Base-by-base conservation (phyloP, 2,329 filamentous ascomycete genomes). In the Colletotrichum navitas region DNA sequence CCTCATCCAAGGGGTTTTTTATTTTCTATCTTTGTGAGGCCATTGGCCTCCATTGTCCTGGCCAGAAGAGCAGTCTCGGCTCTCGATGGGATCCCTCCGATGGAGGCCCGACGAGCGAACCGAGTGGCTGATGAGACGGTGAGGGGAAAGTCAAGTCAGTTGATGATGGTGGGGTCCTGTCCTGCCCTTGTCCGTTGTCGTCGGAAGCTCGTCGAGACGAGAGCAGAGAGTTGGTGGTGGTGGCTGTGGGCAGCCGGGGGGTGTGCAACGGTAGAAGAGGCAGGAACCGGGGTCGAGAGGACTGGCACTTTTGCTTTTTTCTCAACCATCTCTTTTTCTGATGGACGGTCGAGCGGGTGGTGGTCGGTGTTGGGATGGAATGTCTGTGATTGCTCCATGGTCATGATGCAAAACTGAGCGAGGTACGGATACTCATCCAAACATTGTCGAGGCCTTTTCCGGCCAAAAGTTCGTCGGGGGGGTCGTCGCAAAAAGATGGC, bases 71-170 rank as follows among this genome's bases (percentile, higher is more conserved):
- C 21, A 63, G 68, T 62, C 63, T 72, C 68, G 43, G 41, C 63
- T 73, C 63, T 73, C 66, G 63, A 73, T 62, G 64, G 58, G 41
- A 54, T 73, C 63, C 52, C 67, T 73, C 71, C 67, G 73, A 73
- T 58, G 72, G 72, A 62, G 69, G 68, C 60, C 56, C 45, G 67
- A 59, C 24, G 56, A 43, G 63, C 56, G 47, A 63, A 62, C 55
- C 59, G 65, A 73, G 72, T 73, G 72, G 72, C 69, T 65, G 60
- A 59, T 4, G 32, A 66, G 63, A 65, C 54, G 51, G 61, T 55
- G 71, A 70, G 71, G 66, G 70, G 58, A 4, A 54, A 66, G 67
- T 73, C 73, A 54, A 66, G 67, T 73, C 73, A 63, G 71, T 74
- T 73, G 71, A 73, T 55, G 63, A 65, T 64, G 66, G 71, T 67